Base-by-base conservation (phyloP, 2,329 filamentous ascomycete species). In the Aspergillus cejpii region DNA sequence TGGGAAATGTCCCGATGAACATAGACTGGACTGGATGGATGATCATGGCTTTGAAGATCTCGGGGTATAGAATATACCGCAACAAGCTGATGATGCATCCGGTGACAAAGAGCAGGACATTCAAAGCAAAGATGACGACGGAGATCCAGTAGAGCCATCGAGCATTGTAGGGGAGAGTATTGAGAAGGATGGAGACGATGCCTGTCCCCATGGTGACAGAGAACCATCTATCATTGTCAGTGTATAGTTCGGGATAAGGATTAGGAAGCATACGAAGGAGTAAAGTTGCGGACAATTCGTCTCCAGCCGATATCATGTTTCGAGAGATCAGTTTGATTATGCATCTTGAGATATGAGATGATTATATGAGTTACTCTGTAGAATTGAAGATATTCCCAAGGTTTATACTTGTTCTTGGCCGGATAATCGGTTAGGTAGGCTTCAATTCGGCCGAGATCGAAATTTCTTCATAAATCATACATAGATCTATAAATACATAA, bases 1-100 rank as follows among this genome's bases (percentile, higher is more conserved):
- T 85, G 0, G 82, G 82, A 24, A 84, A 75, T 0, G 80, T 83
- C 0, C 78, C 83, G 3, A 87, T 65, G 52, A 87, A 87, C 42
- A 87, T 70, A 1, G 78, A 81, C 56, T 87, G 80, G 1, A 74
- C 75, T 0, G 80, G 81, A 58, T 87, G 80, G 2, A 70, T 66
- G 27, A 87, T 74, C 82, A 87, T 84, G 12, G 75, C 77, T 0
- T 47, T 57, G 75, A 81, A 87, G 23, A 85, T 80, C 46, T 77
- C 73, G 0, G 82, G 83, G 55, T 84, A 87, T 1, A 85, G 55
- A 0, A 68, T 67, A 54, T 87, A 87, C 3, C 84, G 74, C 2
- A 83, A 59, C 1, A 78, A 44, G 1, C 77, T 81, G 37, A 83
- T 72, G 5, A 66, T 46, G 15, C 74, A 53, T 1, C 58, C 61